These are phyloP conservation scores for Cicer cuneatum DNA, from an alignment of 306 rosid genomes.

Conservation along the genomic window DNA sequence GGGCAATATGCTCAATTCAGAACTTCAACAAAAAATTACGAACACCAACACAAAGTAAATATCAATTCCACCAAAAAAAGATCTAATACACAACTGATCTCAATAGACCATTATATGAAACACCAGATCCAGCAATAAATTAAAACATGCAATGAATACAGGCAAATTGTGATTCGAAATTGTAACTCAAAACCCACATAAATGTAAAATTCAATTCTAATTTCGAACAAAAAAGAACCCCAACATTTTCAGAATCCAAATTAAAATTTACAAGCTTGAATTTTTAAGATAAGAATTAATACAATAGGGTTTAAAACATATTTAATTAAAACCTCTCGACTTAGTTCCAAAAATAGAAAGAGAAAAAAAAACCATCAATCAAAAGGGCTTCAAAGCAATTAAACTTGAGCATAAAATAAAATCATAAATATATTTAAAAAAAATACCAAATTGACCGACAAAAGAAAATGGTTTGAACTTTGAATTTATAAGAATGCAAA, in stretches of 20 bases:
- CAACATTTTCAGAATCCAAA: slow-evolving; percentile 6
- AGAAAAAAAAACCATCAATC: neutral
- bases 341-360: neutral
- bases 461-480: slow-evolving; percentile 37
- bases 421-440: neutral
- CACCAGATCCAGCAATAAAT: slow-evolving; percentile 69
- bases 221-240: neutral
- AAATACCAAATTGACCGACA: slow-evolving; percentile 48
- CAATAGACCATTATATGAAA: slow-evolving; percentile 35
- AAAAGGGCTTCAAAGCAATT: slow-evolving; percentile 9
- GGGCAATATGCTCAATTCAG: slow-evolving; percentile 27
- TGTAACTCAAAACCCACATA: neutral
- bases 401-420: slow-evolving; percentile 21
- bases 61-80: slow-evolving; percentile 8
- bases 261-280: neutral
- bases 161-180: slow-evolving; percentile 16
- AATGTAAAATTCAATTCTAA: slow-evolving; percentile 23
- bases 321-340: neutral
- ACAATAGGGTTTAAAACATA: slow-evolving; percentile 15
- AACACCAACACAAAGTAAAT: slow-evolving; percentile 23
- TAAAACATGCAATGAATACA: slow-evolving; percentile 62
- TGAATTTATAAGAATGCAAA: slow-evolving; percentile 36
- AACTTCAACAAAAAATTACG: slow-evolving; percentile 15
- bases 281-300: neutral
- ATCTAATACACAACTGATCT: slow-evolving; percentile 37